These are phyloP conservation scores for Phytopythium vexans DNA, from an alignment of 352 stramenopile genomes.

Conservation along the genomic window DNA sequence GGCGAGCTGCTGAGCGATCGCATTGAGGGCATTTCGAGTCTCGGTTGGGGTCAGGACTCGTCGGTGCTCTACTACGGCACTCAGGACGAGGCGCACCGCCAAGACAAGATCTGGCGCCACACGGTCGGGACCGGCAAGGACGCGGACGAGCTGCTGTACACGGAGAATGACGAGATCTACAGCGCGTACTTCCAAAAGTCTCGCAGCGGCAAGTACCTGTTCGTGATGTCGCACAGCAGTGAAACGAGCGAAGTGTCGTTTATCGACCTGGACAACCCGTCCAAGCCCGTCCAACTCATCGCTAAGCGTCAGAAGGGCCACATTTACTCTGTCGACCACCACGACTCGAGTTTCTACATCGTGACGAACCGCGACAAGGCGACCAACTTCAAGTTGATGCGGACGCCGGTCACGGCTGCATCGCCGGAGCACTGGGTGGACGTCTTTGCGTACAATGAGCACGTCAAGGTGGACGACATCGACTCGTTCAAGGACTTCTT, in stretches of 20 bases:
- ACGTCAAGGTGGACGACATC: conserved; percentile 83
- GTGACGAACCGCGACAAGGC: conserved; percentile 92
- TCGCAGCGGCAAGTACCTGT: conserved; percentile 90
- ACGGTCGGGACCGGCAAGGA: conserved; percentile 63
- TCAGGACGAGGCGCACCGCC: conserved; percentile 89
- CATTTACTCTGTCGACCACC: conserved; percentile 87
- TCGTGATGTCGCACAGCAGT: conserved; percentile 85
- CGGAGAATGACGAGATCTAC: conserved; percentile 94
- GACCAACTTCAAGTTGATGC: conserved; percentile 94
- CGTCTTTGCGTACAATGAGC: conserved; percentile 80
- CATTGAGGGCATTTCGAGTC: conserved; percentile 83
- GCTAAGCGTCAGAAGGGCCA: conserved; percentile 67
- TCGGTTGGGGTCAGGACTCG: conserved; percentile 90
- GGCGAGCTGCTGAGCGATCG: conserved; percentile 64
- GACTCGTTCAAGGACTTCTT: conserved; percentile 87
- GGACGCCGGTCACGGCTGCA: conserved; percentile 42
- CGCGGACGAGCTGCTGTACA: conserved; percentile 90
- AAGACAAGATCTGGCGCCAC: conserved; percentile 93
- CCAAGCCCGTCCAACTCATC: conserved; percentile 47
- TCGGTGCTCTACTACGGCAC: conserved; percentile 94
- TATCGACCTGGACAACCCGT: conserved; percentile 57
- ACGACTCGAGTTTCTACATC: conserved; percentile 89
- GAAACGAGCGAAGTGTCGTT: conserved; percentile 92
- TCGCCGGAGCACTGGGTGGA: conserved; percentile 81
- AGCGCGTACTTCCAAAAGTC: conserved; percentile 91